A percentile compares a stretch with the other conserved stretches of the same genome.
phyloP scores from a whole-genome alignment of 345 rosid genomes.

The Erodium maritimum region DNA sequence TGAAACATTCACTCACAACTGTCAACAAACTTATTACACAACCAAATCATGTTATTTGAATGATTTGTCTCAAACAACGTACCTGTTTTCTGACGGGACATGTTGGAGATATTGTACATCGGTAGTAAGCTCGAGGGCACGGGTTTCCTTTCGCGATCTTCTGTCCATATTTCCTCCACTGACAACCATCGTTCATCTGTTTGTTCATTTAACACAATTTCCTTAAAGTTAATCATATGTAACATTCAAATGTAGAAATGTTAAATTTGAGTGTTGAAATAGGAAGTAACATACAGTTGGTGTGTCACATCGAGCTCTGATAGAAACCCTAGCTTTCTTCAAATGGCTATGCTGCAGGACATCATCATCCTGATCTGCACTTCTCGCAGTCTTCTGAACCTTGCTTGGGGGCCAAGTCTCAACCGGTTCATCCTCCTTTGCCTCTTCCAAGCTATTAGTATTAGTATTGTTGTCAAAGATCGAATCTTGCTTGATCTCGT shows the following conservation, averaged over 20 bases:
- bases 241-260: too few relatives aligned
- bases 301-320: conserved; percentile 75
- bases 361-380: conserved; percentile 37
- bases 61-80: not conserved
- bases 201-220: not conserved
- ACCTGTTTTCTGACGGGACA: conserved; percentile 97
- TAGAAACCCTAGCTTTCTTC: conserved; percentile 75
- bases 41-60: too few relatives aligned
- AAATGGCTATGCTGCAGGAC: conserved; percentile 26
- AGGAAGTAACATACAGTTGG: conserved; percentile 43
- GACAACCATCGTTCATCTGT: conserved; percentile 85
- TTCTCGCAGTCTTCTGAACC: conserved; percentile 25
- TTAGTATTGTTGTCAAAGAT: conserved; percentile 12
- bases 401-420: conserved; percentile 32
- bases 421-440: conserved; percentile 26
- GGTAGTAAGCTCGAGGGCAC: conserved; percentile 91
- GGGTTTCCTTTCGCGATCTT: conserved; percentile 86
- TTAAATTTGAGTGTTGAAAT: too few relatives aligned
- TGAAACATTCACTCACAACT: conserved; percentile 5
- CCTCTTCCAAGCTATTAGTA: conserved; percentile 17
- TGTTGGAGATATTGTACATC: conserved; percentile 59
- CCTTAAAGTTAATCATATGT: not conserved
- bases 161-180: conserved; percentile 96
- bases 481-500: not conserved
- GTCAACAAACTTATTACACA: too few relatives aligned